Conservation (phyloP, 202 grass and related monocot genomes). For the Sporobolus alterniflorus region DNA sequence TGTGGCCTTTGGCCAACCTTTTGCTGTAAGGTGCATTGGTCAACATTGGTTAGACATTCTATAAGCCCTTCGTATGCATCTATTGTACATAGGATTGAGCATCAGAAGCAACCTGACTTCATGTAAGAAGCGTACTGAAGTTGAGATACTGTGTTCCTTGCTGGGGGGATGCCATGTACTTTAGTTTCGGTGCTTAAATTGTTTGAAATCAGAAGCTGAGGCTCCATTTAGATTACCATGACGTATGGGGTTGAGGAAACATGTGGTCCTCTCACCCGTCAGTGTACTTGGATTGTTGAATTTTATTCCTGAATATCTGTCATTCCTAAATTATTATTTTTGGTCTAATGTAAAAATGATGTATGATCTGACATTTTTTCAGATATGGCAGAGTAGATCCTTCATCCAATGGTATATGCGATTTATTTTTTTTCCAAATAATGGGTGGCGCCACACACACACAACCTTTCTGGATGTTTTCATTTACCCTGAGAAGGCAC, state of each 20-base stretch:
- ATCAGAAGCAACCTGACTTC: slow-evolving; percentile 2
- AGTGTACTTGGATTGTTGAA: not conserved
- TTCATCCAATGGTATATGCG: not conserved
- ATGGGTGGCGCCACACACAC: no score
- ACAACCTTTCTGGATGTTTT: not conserved
- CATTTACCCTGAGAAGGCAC: not conserved
- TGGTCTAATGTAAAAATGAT: not conserved
- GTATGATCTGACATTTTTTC: not conserved
- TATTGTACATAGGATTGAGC: slow-evolving; percentile 44
- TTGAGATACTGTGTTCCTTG: not conserved
- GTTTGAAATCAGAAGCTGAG: not conserved
- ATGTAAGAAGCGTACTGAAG: not conserved
- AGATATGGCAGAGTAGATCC: not conserved
- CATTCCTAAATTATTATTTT: not conserved
- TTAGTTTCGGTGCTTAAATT: not conserved
- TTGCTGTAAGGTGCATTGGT: slow-evolving; percentile 13
- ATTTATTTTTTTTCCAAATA: not conserved
- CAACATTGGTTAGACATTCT: not conserved
- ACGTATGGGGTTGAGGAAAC: not conserved
- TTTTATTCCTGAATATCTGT: not conserved
- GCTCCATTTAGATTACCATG: not conserved
- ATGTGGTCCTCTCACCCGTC: not conserved
- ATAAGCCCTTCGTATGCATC: not conserved
- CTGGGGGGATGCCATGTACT: not conserved
- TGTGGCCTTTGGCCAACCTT: slow-evolving; percentile 4